Evolutionary conservation across 768 basidiomycete species (phyloP).

Genomic region (Tylopilus subfusipes): DNA sequence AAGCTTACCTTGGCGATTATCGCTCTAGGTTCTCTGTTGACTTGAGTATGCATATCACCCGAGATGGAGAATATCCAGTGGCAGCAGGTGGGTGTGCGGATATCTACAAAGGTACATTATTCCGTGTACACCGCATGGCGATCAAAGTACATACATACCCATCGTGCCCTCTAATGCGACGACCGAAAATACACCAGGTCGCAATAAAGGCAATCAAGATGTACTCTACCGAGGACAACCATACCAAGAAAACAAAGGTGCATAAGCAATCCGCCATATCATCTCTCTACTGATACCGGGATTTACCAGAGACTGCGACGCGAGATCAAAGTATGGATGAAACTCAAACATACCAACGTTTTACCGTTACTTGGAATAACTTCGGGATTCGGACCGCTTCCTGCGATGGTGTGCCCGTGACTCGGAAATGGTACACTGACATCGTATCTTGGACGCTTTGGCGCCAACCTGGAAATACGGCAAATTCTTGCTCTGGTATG

Average conservation of each 20-base stretch:
- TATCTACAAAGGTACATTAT: not conserved
- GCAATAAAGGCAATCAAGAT: constrained; percentile 5
- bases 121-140: too few relatives aligned
- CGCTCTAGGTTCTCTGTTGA: not conserved
- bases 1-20: too few relatives aligned
- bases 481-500: not conserved
- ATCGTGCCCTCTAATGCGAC: not conserved
- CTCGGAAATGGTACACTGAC: not conserved
- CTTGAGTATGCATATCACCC: not conserved
- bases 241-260: not conserved
- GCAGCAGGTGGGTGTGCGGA: not conserved
- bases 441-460: not conserved
- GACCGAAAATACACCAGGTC: not conserved
- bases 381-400: not conserved
- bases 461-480: not conserved
- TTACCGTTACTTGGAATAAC: not conserved
- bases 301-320: not conserved
- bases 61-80: not conserved
- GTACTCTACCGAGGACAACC: not conserved
- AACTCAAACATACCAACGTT: constrained; percentile 1
- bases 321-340: constrained; percentile 7
- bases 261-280: not conserved
- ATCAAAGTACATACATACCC: not conserved
- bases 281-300: not conserved
- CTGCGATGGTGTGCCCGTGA: constrained; percentile 1